Percentiles rank a stretch among this genome's conserved stretches.
phyloP scores from a whole-genome alignment of 208 protist genomes.

The Histomonas meleagridis region DNA sequence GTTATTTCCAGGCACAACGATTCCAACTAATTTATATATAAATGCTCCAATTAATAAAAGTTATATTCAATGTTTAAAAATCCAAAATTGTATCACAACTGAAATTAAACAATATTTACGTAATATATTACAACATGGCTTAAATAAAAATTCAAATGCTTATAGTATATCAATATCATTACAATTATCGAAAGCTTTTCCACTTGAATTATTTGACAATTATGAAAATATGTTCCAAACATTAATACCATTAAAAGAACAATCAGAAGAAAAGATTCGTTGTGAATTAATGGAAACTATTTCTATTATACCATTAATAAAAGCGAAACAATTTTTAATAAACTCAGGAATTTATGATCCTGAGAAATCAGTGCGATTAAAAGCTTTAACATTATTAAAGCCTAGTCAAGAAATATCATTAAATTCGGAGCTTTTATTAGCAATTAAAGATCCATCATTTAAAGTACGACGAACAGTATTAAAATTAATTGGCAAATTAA shows the following conservation, averaged over 20 bases:
- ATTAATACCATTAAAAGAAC: neutral
- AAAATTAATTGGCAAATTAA: neutral
- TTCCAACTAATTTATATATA: neutral
- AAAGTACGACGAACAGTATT: neutral
- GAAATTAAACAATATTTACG: neutral
- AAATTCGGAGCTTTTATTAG: neutral
- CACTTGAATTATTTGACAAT: neutral
- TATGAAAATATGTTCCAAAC: neutral
- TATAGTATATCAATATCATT: neutral
- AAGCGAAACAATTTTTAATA: neutral
- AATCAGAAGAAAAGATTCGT: neutral
- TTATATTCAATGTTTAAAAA: neutral
- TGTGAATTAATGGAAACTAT: neutral
- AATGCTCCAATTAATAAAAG: neutral
- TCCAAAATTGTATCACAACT: neutral
- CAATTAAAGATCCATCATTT: neutral
- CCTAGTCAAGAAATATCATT: neutral
- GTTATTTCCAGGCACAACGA: neutral
- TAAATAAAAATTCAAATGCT: neutral
- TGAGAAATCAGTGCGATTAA: neutral
- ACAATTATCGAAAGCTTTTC: neutral
- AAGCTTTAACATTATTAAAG: neutral
- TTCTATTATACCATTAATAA: neutral
- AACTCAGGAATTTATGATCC: neutral
- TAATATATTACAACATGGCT: neutral